Evolutionary conservation across 495 filamentous ascomycete genomes (phyloP), one percentile per base, ranked within the genome.

Genomic region (Hypoxylon rickii): DNA sequence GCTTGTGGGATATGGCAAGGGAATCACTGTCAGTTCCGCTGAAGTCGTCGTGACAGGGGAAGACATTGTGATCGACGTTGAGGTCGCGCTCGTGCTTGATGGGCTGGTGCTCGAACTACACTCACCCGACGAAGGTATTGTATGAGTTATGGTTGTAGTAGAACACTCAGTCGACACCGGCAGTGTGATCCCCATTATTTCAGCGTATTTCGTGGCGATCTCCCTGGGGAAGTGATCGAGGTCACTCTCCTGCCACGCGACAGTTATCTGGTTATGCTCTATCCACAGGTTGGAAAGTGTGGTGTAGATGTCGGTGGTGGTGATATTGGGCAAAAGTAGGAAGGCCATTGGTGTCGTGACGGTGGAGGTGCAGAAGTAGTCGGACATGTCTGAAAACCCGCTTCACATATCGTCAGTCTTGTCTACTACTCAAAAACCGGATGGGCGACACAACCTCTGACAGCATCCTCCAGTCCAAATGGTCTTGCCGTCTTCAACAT

Each of bases 341-440:
- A 68, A 65, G 7, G 54, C 50, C 58, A 68, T 62, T 0, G 62
- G 65, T n/a, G 42, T 63, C 8, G 54, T 57, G 19, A 65, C 41
- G 7, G 47, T 33, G 6, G 61, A 65, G 18, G 62, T 65, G 24
- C 65, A 68, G 18, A 43, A 55, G 26, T 42, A 49, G 21, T 42
- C 32, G 13, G 37, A 37, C 34, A 61, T 55, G 12, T 50, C 47
- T 0, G 43, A 49, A 34, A 67, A 67, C 3, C 64, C 64, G 13
- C 64, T 67, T 29, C n/a, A 36, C 10, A 41, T 7, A 26, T 29
- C 16, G 15, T 49, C 10, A 49, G 46, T 24, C 7, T 37, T n/a
- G 19, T 20, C 29, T 7, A 7, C 15, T 21, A 17, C 6, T 3
- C 10, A 12, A 34, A 10, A 1, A 16, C 8, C 16, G 15, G 8